Percentiles rank a stretch among this genome's conserved stretches.
Evolutionary conservation across 2,329 filamentous ascomycete genomes (phyloP).

Genomic region (Aspergillus pseudoglaucus): DNA sequence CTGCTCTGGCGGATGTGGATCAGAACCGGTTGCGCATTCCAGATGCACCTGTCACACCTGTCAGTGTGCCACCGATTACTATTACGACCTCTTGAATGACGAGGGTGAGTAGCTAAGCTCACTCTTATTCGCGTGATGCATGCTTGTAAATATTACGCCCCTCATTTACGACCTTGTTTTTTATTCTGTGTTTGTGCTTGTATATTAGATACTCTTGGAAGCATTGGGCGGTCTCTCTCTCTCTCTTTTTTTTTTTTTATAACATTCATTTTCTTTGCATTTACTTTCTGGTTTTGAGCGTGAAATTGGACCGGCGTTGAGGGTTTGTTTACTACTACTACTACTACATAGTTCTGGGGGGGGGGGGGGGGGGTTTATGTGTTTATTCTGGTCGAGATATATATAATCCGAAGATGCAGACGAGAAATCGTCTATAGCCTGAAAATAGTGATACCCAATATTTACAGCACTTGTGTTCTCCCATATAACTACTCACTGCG

Average conservation of each 20-base stretch:
- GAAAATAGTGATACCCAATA: not conserved
- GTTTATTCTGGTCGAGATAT: not conserved
- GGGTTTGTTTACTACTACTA: too few species aligned
- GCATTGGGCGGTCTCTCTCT: not conserved
- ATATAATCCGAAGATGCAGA: not conserved
- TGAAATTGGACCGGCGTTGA: not conserved
- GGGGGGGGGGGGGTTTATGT: too few species aligned
- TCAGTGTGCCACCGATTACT: slow-evolving; percentile 33
- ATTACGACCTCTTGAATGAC: slow-evolving; percentile 26
- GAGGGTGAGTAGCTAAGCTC: too few species aligned
- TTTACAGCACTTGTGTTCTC: not conserved
- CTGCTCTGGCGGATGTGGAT: slow-evolving; percentile 5
- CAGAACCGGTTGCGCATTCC: slow-evolving; percentile 8
- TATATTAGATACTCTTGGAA: not conserved
- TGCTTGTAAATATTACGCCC: not conserved
- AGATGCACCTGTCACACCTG: slow-evolving; percentile 12
- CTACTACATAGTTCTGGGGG: too few species aligned
- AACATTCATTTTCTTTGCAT: not conserved
- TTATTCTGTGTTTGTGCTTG: not conserved
- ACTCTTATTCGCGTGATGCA: not conserved
- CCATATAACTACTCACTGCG: not conserved
- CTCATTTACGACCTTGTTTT: not conserved
- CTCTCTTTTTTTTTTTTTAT: not conserved
- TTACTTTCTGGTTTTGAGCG: not conserved
- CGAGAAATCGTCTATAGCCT: not conserved